phyloP scores from a whole-genome alignment of 2,329 filamentous ascomycete species.

The Fusarium sp. region DNA sequence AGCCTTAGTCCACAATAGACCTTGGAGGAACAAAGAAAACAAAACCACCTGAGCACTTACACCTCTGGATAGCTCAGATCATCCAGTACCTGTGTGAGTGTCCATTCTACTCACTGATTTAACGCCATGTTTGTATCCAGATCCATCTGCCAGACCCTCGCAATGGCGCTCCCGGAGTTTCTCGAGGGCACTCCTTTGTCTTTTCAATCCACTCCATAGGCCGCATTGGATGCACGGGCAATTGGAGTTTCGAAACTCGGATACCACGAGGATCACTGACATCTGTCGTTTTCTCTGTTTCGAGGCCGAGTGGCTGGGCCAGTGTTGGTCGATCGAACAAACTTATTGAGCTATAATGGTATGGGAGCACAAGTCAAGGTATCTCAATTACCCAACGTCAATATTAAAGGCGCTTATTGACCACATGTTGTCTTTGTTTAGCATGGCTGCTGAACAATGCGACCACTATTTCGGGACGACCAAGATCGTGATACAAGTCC shows the following conservation, averaged over 20 bases:
- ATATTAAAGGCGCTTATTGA: not conserved
- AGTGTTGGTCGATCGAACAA: not conserved
- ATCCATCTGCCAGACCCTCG: not conserved
- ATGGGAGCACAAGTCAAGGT: not conserved
- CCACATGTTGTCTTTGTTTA: not conserved
- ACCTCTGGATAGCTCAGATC: not conserved
- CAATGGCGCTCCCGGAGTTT: not conserved
- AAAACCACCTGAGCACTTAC: not conserved
- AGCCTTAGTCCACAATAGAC: not conserved
- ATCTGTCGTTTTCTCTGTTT: not conserved
- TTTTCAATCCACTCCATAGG: not conserved
- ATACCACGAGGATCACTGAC: not conserved
- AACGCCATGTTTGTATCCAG: not conserved
- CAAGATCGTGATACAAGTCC: not conserved
- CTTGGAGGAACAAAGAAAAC: not conserved
- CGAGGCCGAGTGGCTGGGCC: not conserved
- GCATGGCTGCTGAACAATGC: not conserved
- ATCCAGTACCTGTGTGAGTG: not conserved
- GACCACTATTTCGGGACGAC: not conserved
- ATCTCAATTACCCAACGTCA: not conserved
- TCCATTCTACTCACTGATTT: not conserved
- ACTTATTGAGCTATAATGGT: not conserved
- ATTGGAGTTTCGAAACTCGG: not conserved
- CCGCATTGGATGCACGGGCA: not conserved
- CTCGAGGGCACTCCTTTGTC: not conserved